Evolutionary conservation across 1,284 basidiomycete species (phyloP).

Genomic region (Cryptococcus neoformans): DNA sequence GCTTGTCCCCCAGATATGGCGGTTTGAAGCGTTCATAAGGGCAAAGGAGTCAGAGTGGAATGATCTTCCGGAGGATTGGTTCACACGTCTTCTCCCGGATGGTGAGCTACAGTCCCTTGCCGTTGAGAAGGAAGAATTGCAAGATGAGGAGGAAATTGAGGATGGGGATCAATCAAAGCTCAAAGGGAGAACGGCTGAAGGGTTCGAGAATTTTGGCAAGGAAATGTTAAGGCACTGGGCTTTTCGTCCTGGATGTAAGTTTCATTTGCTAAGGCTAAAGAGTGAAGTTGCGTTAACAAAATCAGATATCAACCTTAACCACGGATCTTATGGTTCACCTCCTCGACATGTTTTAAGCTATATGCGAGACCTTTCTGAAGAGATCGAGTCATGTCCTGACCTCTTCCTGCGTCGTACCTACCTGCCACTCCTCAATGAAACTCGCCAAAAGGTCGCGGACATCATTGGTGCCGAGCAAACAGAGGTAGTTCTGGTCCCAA

Average conservation of each 20-base stretch:
- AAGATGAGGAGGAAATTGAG: background rate
- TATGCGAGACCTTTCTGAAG: constrained; percentile 52
- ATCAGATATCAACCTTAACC: constrained; percentile 61
- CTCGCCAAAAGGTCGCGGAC: constrained; percentile 57
- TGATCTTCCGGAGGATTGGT: constrained; percentile 28
- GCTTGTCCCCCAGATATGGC: constrained; percentile 61
- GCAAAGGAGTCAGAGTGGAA: constrained; percentile 40
- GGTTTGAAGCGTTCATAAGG: constrained; percentile 54
- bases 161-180: constrained; percentile 21
- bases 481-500: constrained; percentile 64
- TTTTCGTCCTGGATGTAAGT: constrained; percentile 56
- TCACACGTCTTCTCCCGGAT: constrained; percentile 8
- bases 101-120: background rate
- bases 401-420: constrained; percentile 57
- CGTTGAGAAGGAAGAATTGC: background rate
- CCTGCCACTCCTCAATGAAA: constrained; percentile 50
- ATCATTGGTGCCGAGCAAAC: constrained; percentile 60
- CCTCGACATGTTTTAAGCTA: constrained; percentile 61
- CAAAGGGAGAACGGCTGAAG: constrained; percentile 22
- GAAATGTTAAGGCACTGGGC: constrained; percentile 59
- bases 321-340: constrained; percentile 67
- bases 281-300: background rate
- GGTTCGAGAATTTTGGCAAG: constrained; percentile 57
- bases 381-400: constrained; percentile 64
- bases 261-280: background rate